Percentiles rank a stretch among this genome's conserved stretches.
phyloP scores from a whole-genome alignment of 1,284 basidiomycete genomes.

The Gymnopus androsaceus region DNA sequence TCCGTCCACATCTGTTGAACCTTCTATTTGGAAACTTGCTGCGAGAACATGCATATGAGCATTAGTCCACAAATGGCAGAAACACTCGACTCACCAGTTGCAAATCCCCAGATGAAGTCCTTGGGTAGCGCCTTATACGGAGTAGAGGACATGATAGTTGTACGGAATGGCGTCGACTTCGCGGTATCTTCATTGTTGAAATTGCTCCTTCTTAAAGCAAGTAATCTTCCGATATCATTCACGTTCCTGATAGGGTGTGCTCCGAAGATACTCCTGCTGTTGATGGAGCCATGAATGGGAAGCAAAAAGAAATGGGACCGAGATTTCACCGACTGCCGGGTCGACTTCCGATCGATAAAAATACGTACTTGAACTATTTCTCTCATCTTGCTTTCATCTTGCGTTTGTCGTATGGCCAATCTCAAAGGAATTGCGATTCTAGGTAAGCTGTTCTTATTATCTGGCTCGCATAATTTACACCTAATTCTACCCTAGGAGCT shows the following conservation, averaged over 20 bases:
- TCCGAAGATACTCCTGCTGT: constrained; percentile 39
- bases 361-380: neutral
- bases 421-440: neutral
- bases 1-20: constrained; percentile 55
- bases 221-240: constrained; percentile 40
- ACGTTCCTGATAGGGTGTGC: constrained; percentile 38
- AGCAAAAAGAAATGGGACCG: too few relatives aligned
- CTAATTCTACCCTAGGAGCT: constrained; percentile 68
- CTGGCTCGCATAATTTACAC: too few relatives aligned
- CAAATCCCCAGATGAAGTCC: constrained; percentile 73
- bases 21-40: constrained; percentile 73
- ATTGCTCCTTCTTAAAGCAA: constrained; percentile 35
- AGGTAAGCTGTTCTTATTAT: too few relatives aligned
- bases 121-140: constrained; percentile 38
- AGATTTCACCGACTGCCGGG: too few relatives aligned
- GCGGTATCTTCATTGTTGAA: constrained; percentile 1
- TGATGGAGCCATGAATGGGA: too few relatives aligned
- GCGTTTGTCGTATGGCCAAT: neutral
- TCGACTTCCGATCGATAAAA: too few relatives aligned
- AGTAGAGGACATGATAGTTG: neutral
- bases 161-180: too few relatives aligned
- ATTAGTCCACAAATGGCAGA: constrained; percentile 12
- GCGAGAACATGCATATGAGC: too few relatives aligned
- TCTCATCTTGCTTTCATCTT: constrained; percentile 6
- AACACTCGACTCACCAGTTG: constrained; percentile 52